Base-by-base conservation (phyloP, 2,329 filamentous ascomycete genomes). In the Hypoxylon sp. region DNA sequence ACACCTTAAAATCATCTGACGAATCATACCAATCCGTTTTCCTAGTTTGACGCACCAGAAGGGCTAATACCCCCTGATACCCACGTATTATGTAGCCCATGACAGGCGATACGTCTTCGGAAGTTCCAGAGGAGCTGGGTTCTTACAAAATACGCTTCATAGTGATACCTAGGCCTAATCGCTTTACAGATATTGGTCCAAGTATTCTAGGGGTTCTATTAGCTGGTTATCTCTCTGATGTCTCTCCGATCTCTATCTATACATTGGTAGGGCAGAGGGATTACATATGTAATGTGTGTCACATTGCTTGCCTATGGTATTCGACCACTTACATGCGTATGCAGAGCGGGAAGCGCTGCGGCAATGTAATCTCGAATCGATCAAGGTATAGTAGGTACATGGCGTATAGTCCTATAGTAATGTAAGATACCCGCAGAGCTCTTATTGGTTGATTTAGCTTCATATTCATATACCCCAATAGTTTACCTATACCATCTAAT, bases 121-220 rank as follows among this genome's bases (percentile, higher is more conserved):
- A 51, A 61, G 56, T 61, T 68, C 56, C 54, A 64, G 47, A 58
- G 26, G 56, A 44, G 56, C 37, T 57, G 28, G 34, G 37, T 57
- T 68, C 56, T 59, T 55, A 68, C 65, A 63, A 56, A 54, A 53
- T 15, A 59, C 54, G 62, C 65, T 65, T 68, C 62, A 65, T 4
- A 56, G 50, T 61, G 50, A 24, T 46, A 50, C 49, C 53, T 56
- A 54, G 55, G 59, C 55, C 56, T 61, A 57, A 57, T 50, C 48
- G 30, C 50, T 15, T 52, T 44, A 15, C 17, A 56, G 32, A 50
- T 17, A 49, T 8, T 34, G 24, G 28, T 7, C 17, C 47, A 41
- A 43, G 19, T 6, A 7, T 44, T 32, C 37, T 41, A 11, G 46
- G 39, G 17, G 48, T 26, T 26, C 11, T 39, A 26, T n/a, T 47